These are phyloP conservation scores for Fusarium sp. DNA, from an alignment of 2,329 filamentous ascomycete species.

Conservation along the genomic window DNA sequence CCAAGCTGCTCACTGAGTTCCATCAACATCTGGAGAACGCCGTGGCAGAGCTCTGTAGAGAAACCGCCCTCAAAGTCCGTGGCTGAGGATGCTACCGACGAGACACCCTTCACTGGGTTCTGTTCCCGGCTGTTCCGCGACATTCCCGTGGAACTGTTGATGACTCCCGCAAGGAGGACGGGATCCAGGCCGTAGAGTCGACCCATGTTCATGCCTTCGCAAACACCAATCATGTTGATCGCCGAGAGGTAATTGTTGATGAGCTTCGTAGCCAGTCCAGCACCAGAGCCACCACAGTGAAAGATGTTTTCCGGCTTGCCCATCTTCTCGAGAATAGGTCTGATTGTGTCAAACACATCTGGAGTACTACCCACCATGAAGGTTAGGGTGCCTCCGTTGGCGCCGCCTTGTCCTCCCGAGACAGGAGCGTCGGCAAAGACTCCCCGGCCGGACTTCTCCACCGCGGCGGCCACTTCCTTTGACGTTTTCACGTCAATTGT, in stretches of 20 bases:
- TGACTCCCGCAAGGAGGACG: conserved; percentile 3
- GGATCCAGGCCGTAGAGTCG: conserved; percentile 21
- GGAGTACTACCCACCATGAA: conserved; percentile 28
- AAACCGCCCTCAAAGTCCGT: conserved; percentile 27
- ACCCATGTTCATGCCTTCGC: conserved; percentile 34
- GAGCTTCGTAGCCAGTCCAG: conserved; percentile 27
- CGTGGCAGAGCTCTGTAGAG: conserved; percentile 28
- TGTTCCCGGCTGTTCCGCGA: conserved; percentile 27
- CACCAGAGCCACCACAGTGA: conserved; percentile 22
- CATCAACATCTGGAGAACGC: conserved; percentile 24
- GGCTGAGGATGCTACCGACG: conserved; percentile 8
- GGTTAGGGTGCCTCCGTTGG: conserved; percentile 22
- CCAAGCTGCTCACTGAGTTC: conserved; percentile 4
- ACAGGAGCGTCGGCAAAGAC: conserved; percentile 31
- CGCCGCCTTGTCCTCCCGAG: conserved; percentile 21
- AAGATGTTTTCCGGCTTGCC: conserved; percentile 17
- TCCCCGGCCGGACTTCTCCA: conserved; percentile 2
- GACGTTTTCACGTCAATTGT: conserved; percentile 17
- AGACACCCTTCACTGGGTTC: conserved; percentile 29
- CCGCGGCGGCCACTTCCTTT: background rate
- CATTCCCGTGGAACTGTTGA: conserved; percentile 31
- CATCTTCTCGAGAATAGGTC: conserved; percentile 8
- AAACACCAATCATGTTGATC: conserved; percentile 31
- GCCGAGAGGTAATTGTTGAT: conserved; percentile 35
- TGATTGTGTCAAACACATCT: background rate